Conservation (phyloP, 2,329 filamentous ascomycete species). For the Hypoxylon sp. region DNA sequence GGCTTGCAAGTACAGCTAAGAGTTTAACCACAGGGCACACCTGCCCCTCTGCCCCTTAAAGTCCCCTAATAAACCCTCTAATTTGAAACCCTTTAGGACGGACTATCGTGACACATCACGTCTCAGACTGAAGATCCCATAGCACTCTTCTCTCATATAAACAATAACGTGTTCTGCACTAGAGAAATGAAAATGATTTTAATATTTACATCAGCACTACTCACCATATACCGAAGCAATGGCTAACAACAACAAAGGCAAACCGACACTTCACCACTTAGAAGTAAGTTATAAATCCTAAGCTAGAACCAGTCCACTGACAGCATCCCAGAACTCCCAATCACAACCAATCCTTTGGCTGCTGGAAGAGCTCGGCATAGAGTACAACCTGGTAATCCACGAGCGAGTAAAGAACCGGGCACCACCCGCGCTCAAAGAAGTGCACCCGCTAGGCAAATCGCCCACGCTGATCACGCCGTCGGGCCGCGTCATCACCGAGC, state of each 20-base stretch:
- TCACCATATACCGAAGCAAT: constrained; percentile 13
- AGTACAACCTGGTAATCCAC: constrained; percentile 35
- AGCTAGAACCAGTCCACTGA: not conserved
- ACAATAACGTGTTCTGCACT: no score
- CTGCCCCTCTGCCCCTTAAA: no score
- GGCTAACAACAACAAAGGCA: constrained; percentile 22
- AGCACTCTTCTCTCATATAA: not conserved
- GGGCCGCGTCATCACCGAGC: constrained; percentile 34
- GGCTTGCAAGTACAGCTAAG: no score
- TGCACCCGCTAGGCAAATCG: constrained; percentile 35
- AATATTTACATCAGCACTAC: no score
- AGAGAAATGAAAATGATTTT: no score
- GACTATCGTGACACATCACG: constrained; percentile 9
- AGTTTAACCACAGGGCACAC: no score
- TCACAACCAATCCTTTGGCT: constrained; percentile 36
- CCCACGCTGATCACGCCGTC: constrained; percentile 32
- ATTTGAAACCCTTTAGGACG: no score
- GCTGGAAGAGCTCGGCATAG: constrained; percentile 35
- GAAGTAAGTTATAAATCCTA: constrained; percentile 15
- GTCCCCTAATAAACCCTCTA: no score
- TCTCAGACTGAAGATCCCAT: constrained; percentile 16
- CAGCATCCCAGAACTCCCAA: constrained; percentile 30
- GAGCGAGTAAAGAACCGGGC: constrained; percentile 18
- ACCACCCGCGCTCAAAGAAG: constrained; percentile 18
- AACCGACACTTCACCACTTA: constrained; percentile 33